A percentile compares a stretch with the other conserved stretches of the same genome.
Conservation (phyloP, 352 stramenopile species). For the Phytophthora constricta region DNA sequence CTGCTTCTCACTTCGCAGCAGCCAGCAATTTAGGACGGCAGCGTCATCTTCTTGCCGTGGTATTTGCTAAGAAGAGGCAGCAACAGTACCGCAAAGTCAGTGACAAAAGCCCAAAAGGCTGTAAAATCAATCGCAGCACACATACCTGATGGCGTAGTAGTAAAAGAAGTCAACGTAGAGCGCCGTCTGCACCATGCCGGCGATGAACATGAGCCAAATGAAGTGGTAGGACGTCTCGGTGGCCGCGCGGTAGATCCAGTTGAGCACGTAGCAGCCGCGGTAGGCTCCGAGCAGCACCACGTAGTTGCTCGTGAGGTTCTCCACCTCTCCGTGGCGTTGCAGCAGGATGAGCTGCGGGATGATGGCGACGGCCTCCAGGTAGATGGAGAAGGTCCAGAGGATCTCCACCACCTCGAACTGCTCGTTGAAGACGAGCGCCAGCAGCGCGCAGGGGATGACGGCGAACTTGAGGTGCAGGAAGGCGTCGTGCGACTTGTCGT, state of each 20-base stretch:
- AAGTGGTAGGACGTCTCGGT: constrained; percentile 97
- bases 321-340: constrained; percentile 97
- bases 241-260: constrained; percentile 99
- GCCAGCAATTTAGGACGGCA: constrained; percentile 70
- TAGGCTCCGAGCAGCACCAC: constrained; percentile 99
- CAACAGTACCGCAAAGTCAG: constrained; percentile 7
- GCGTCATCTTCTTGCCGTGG: constrained; percentile 91
- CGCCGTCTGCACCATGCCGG: constrained; percentile 97
- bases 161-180: constrained; percentile 99
- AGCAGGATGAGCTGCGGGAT: constrained; percentile 99
- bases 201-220: constrained; percentile 99
- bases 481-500: constrained; percentile 99
- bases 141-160: constrained; percentile 96
- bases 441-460: constrained; percentile 93
- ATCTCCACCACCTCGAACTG: constrained; percentile 92
- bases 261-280: constrained; percentile 98
- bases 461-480: constrained; percentile 99
- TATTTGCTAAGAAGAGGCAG: constrained; percentile 70
- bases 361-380: constrained; percentile 98
- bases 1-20: constrained; percentile 17
- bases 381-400: constrained; percentile 99
- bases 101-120: no score
- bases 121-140: no score
- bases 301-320: constrained; percentile 99
- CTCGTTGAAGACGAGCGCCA: constrained; percentile 97